Evolutionary conservation across 2,329 filamentous ascomycete species (phyloP), one percentile per base, ranked within the genome.

Genomic region (Graphilbum ipis-grandicollis): DNA sequence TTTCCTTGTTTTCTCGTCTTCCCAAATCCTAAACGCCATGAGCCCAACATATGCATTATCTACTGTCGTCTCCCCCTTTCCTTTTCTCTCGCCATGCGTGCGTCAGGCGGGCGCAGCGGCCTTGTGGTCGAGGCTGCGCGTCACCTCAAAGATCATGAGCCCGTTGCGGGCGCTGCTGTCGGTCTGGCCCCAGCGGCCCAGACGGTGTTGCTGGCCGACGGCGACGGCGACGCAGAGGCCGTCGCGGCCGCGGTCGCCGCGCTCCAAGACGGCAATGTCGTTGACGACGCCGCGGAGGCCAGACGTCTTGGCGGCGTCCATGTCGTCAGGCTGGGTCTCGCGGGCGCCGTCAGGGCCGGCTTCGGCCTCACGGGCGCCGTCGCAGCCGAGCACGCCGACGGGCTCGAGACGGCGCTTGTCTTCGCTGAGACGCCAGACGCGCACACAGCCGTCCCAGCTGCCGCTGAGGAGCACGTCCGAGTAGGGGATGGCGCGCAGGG

Each of bases 361-460:
- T 6, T n/a, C n/a, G n/a, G 31, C 36, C 19, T 14, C 5, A 9
- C 51, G 41, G 47, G 37, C 31, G 46, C n/a, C n/a, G n/a, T n/a
- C 39, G 44, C 47, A 15, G 12, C 72, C 78, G 22, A 90, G 60
- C 2, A 73, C 64, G 1, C 84, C 85, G 8, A 84, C 56, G 1
- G 71, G 59, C 49, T 90, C 76, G 32, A 98, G 69, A 44, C 67
- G 75, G 53, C 72, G 73, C 59, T 86, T 90, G 53, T 94, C 88
- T 31, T 82, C 73, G 37, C 75, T 79, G 17, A 98, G 66, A 42
- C 69, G 75, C 90, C 90, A 98, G 5, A 78, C 78, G 35, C 88
- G 68, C 40, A 98, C 67, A 55, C 72, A 75, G 3, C 90, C 90
- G 52, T 93, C 90, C 86, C 88, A 98, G 56, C 84, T 93, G 23